A percentile compares a stretch with the other conserved stretches of the same genome.
Evolutionary conservation across 192 early-diverging fungal genomes (phyloP).

Genomic region (Linnemannia exigua): DNA sequence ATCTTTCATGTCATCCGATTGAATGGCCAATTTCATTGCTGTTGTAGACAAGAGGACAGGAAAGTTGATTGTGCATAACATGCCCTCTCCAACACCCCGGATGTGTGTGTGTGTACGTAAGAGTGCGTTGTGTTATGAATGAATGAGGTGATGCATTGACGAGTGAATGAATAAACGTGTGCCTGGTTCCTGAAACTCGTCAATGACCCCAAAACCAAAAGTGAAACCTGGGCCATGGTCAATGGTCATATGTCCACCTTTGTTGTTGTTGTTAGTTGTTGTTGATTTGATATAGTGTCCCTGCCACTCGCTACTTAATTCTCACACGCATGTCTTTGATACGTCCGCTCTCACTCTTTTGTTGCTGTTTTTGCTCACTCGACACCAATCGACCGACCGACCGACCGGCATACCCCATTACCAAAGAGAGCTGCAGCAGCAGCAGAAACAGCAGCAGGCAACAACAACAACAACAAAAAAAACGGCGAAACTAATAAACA

Average conservation of each 20-base stretch:
- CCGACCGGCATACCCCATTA: too few species aligned
- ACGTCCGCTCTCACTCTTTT: too few species aligned
- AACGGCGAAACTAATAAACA: conserved; percentile 11
- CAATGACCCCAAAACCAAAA: not conserved
- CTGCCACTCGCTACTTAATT: not conserved
- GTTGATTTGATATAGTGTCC: too few species aligned
- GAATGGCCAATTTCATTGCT: too few species aligned
- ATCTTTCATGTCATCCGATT: too few species aligned
- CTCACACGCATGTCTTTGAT: not conserved
- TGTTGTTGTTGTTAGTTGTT: not conserved
- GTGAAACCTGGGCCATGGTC: not conserved
- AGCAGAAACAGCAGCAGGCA: not conserved
- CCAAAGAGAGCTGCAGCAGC: conserved; percentile 7
- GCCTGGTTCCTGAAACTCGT: conserved; percentile 7
- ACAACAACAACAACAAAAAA: not conserved
- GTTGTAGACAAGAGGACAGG: too few species aligned
- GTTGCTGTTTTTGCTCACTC: not conserved
- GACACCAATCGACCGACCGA: not conserved
- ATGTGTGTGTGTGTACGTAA: not conserved
- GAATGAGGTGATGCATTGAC: not conserved
- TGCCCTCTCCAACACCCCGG: too few species aligned
- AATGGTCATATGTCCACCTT: not conserved
- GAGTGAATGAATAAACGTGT: too few species aligned
- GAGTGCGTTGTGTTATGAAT: not conserved
- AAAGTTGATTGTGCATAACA: too few species aligned